Conservation (phyloP, 208 protist species). For the Leptomonas pyrrhocoris region DNA sequence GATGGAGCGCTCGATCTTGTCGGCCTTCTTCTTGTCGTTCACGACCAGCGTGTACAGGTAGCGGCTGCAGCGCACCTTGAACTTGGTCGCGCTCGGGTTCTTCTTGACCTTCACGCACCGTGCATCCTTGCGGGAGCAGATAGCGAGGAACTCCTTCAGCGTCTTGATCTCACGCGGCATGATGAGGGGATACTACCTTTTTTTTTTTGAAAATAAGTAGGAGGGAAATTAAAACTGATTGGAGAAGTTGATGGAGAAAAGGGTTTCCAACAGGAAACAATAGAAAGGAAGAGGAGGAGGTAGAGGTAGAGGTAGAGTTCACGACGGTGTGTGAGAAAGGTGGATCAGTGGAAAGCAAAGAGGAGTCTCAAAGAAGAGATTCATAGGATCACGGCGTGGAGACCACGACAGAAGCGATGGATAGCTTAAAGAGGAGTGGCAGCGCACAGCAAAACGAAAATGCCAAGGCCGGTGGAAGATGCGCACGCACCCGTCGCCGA, state of each 20-base stretch:
- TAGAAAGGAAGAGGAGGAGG: neutral
- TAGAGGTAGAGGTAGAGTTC: no score
- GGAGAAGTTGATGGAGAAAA: neutral
- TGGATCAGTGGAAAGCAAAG: no score
- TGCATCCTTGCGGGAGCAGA: conserved; percentile 92
- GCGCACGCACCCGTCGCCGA: no score
- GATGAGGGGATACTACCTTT: conserved; percentile 4
- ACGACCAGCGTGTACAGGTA: conserved; percentile 94
- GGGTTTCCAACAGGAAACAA: neutral
- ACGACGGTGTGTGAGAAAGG: no score
- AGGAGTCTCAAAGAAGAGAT: no score
- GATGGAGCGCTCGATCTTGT: conserved; percentile 92
- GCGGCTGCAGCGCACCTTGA: conserved; percentile 94
- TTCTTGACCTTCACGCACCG: conserved; percentile 94
- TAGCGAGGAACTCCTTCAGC: conserved; percentile 93
- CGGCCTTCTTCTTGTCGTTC: conserved; percentile 91
- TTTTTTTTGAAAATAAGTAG: conserved; percentile 2
- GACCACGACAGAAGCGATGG: no score
- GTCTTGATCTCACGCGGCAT: conserved; percentile 93
- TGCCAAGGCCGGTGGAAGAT: no score
- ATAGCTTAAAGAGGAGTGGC: no score
- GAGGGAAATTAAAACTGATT: conserved; percentile 12
- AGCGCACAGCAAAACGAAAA: no score
- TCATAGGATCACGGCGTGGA: no score
- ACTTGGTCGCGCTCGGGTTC: conserved; percentile 90